Evolutionary conservation across 2,329 filamentous ascomycete genomes (phyloP), one percentile per base, ranked within the genome.

Genomic region (Acrocalymma vagum): DNA sequence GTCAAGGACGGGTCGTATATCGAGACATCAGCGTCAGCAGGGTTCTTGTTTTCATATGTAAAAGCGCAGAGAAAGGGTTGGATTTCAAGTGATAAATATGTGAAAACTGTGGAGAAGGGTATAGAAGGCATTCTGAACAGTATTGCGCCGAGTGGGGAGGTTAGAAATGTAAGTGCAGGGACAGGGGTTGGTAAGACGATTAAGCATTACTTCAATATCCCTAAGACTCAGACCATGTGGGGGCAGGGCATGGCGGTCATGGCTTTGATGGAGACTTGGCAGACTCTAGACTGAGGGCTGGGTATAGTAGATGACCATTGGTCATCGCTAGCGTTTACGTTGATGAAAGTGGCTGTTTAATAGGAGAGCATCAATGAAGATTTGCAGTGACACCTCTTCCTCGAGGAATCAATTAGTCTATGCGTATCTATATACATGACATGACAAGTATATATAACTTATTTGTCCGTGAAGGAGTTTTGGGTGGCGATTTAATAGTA

Each of bases 181-280:
- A 34, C 31, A 5, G 18, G 31, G 5, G 21, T 34, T 13, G 31
- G 31, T 15, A 15, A 34, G 3, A 25, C 20, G 6, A 5, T 34
- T 13, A 6, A 34, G 15, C 8, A 24, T 15, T 34, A 34, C 17
- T 24, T 14, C 16, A 6, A 25, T 15, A 24, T 34, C 16, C 18
- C 11, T 11, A 34, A 34, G 22, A 25, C 17, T 9, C 18, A 24
- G 18, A 34, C 21, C 11, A 23, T 24, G 21, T 34, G 21, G 18
- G 31, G 31, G 4, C 31, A 34, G 14, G 31, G 18, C 15, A 34
- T 34, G 31, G 31, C 31, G 14, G 21, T 34, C 20, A 34, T 34
- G 31, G 31, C 18, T 13, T 34, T 34, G 31, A 24, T 34, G 21
- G 31, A 34, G 13, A 15, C 28, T n/a, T n/a, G n/a, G n/a, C n/a